Percentiles rank a stretch among this genome's conserved stretches.
phyloP scores from a whole-genome alignment of 148 eudicot genomes.

The Amaranthus cruentus region DNA sequence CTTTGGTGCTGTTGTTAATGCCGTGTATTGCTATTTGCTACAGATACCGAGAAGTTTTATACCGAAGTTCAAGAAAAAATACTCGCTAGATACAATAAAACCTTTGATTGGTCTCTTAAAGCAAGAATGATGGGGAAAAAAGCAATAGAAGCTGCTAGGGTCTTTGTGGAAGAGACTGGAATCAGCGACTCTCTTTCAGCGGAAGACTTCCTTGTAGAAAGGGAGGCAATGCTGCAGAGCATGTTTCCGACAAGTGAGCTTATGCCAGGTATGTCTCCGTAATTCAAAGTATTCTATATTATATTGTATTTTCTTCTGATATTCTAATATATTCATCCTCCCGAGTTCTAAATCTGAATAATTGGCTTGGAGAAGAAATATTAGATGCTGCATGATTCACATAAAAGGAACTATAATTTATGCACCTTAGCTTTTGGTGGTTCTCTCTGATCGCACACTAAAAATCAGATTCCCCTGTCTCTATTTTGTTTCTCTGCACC shows the following conservation, averaged over 20 bases:
- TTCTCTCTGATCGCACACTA: too few species aligned
- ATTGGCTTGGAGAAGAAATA: not conserved
- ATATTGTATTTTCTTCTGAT: not conserved
- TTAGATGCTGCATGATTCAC: not conserved
- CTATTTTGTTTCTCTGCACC: not conserved
- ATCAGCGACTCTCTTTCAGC: slow-evolving; percentile 75
- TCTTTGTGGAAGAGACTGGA: slow-evolving; percentile 91
- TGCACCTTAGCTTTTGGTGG: too few species aligned
- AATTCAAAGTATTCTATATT: not conserved
- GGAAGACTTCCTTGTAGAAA: slow-evolving; percentile 80
- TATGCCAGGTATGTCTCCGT: slow-evolving; percentile 75
- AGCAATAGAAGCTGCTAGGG: slow-evolving; percentile 86
- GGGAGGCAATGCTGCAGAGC: slow-evolving; percentile 71
- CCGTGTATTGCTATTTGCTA: slow-evolving; percentile 10
- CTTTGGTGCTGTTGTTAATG: not conserved
- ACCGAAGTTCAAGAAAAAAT: slow-evolving; percentile 86
- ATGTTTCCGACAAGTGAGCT: slow-evolving; percentile 85
- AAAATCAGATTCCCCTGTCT: not conserved
- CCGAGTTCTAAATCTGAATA: not conserved
- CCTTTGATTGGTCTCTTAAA: slow-evolving; percentile 96
- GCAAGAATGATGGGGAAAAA: slow-evolving; percentile 98
- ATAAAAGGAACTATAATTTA: not conserved
- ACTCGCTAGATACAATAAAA: slow-evolving; percentile 80
- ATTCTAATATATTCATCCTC: not conserved
- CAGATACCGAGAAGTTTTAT: slow-evolving; percentile 92